Conservation (phyloP, 345 rosid genomes). For the Camelina hispida region DNA sequence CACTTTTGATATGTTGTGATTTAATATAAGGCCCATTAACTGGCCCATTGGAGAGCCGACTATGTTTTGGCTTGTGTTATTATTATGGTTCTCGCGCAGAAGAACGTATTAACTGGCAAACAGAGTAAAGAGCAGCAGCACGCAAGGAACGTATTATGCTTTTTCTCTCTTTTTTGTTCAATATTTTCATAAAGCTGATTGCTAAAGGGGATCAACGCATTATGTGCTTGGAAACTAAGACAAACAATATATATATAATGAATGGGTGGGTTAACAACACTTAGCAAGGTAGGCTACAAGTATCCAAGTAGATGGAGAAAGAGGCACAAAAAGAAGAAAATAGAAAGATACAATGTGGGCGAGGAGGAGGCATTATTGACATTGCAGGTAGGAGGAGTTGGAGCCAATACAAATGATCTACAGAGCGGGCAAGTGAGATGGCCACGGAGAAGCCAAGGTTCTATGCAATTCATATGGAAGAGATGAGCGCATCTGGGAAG, state of each 20-base stretch:
- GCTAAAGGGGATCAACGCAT: not conserved
- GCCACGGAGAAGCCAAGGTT: constrained; percentile 59
- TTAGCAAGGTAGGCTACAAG: constrained; percentile 23
- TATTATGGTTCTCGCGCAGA: not conserved
- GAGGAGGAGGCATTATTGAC: constrained; percentile 1
- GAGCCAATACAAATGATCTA: constrained; percentile 53
- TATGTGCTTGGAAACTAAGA: constrained; percentile 15
- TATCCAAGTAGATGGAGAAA: constrained; percentile 40
- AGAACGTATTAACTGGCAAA: not conserved
- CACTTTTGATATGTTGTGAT: not conserved
- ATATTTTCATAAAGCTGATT: not conserved
- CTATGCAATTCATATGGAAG: constrained; percentile 68
- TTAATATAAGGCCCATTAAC: not conserved
- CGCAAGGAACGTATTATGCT: not conserved
- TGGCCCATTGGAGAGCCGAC: not conserved
- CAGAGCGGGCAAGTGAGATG: constrained; percentile 85
- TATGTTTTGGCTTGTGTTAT: not conserved
- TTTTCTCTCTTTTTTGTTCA: not conserved
- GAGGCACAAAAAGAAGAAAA: constrained; percentile 32
- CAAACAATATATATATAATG: constrained; percentile 12
- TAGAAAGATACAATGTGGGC: constrained; percentile 24
- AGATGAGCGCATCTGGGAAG: constrained; percentile 64
- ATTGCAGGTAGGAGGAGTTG: constrained; percentile 13
- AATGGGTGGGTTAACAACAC: constrained; percentile 28
- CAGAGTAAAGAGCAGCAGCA: not conserved